Evolutionary conservation across 108 stramenopile genomes (phyloP).

Genomic region (Nitzschia sp.): DNA sequence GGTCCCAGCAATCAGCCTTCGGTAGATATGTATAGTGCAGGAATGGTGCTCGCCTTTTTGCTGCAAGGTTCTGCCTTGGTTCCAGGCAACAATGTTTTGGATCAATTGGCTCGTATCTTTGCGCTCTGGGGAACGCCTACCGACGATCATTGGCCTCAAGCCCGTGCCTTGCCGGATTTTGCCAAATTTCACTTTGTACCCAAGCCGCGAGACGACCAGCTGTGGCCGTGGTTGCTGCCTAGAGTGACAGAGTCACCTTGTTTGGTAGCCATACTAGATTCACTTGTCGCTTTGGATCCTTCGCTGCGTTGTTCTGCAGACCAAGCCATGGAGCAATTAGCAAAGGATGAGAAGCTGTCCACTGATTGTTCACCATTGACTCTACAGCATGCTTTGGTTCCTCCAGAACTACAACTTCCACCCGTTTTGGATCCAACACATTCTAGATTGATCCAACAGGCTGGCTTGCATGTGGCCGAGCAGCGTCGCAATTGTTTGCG

Average conservation of each 20-base stretch:
- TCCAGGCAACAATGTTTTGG: constrained; percentile 62
- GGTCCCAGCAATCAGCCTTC: constrained; percentile 36
- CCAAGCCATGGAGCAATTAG: constrained; percentile 43
- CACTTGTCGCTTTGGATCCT: constrained; percentile 61
- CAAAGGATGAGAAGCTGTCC: background rate
- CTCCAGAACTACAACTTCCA: constrained; percentile 17
- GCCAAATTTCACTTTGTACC: constrained; percentile 54
- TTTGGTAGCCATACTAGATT: constrained; percentile 31
- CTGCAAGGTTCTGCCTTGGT: constrained; percentile 58
- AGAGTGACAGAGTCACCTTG: too few species aligned
- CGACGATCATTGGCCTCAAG: constrained; percentile 56
- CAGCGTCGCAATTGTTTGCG: background rate
- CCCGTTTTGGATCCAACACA: constrained; percentile 16
- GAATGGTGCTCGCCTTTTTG: constrained; percentile 53
- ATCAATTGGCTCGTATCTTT: constrained; percentile 66
- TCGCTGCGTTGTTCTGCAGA: constrained; percentile 45
- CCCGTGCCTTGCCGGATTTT: constrained; percentile 55
- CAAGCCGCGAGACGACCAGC: constrained; percentile 18
- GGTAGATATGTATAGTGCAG: constrained; percentile 71
- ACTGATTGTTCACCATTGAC: background rate
- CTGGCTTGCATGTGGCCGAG: constrained; percentile 16
- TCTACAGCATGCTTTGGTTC: constrained; percentile 24
- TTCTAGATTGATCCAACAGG: background rate
- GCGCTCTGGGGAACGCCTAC: constrained; percentile 64
- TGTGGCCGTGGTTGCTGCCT: too few species aligned